Evolutionary conservation across 371 early-diverging fungal species (phyloP), one percentile per base, ranked within the genome.

Genomic region (Gilbertella persicaria): DNA sequence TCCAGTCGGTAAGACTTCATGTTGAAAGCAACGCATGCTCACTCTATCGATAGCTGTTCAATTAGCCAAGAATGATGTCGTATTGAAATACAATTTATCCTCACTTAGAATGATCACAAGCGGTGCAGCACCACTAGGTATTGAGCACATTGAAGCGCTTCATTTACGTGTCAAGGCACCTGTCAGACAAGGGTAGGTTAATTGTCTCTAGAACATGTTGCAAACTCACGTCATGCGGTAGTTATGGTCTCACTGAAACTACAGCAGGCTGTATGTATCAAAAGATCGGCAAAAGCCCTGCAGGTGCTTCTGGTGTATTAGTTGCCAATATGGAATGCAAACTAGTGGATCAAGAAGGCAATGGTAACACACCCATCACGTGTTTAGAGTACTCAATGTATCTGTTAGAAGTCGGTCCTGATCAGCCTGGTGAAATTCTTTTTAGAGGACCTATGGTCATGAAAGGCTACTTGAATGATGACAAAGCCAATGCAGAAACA

Each of bases 381-480:
- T n/a, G n/a, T n/a, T n/a, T n/a, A n/a, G 6, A 20, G 8, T 12
- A 12, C 36, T 45, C 14, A 9, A 36, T 35, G 12, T 37, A 10
- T 45, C 77, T 41, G 16, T 0, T 67, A 80, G 86, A 84, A 42
- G 45, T 87, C 7, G 82, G 80, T 3, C 60, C 60, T 12, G 80
- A 78, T 40, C 60, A 83, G 54, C 53, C 56, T 0, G 93, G 93
- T 10, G 93, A 92, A 64, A 73, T 94, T 50, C 78, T 90, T 50
- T 50, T 95, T 47, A 79, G 84, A n/a, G 93, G 96, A 0, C 90
- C 94, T 4, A 90, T 87, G 50, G 74, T 92, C 10, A 92, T 92
- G 91, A 73, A 77, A 21, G 90, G 90, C 0, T 89, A 91, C 35
- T 63, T 83, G 16, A 83, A 86, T 47, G 84, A 87, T 38, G 71